Base-by-base conservation (phyloP, 2,329 filamentous ascomycete species). In the Grosmannia clavigera region DNA sequence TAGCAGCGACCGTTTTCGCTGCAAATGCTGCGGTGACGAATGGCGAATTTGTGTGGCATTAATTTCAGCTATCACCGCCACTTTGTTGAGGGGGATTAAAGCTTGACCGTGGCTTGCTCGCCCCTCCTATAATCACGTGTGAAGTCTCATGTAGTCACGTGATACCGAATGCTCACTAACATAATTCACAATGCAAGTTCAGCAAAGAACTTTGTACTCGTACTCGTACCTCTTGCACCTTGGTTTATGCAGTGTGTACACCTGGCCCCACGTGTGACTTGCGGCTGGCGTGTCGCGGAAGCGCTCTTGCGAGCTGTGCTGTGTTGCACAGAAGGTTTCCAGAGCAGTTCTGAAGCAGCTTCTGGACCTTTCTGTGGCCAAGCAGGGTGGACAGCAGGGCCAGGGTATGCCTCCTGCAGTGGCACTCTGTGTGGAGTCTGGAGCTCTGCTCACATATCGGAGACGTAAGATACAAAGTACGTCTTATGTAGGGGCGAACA, bases 61-160 rank as follows among this genome's bases (percentile, higher is more conserved):
- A 54, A 58, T 58, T 52, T 54, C 33, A 22, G 14, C 35, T 6
- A 58, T 54, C 25, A 54, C 57, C 57, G 57, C 57, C 57, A 58
- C 57, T 58, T 58, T 51, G 55, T 57, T 57, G 43, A 43, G 56
- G 29, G 31, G 33, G 33, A 35, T 35, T 25, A 31, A 51, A 14
- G 35, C 33, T 55, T 22, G 29, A 10, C 29, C 19, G 52, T 46
- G 43, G 43, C 43, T 46, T 19, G 16, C 6, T 43, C 12, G 40
- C 16, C 43, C 43, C 43, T n/a, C 19, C 43, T 3, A n/a, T 6
- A n/a, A n/a, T 46, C 43, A 46, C 43, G 43, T 46, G 43, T n/a
- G 1, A 19, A n/a, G 22, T 22, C 22, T 22, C 22, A 46, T n/a
- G 1, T 2, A 27, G 50, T 52, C 50, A 52, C 50, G 50, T 52